Base-by-base conservation (phyloP, 1,284 basidiomycete genomes). In the Rhodotorula sp. region DNA sequence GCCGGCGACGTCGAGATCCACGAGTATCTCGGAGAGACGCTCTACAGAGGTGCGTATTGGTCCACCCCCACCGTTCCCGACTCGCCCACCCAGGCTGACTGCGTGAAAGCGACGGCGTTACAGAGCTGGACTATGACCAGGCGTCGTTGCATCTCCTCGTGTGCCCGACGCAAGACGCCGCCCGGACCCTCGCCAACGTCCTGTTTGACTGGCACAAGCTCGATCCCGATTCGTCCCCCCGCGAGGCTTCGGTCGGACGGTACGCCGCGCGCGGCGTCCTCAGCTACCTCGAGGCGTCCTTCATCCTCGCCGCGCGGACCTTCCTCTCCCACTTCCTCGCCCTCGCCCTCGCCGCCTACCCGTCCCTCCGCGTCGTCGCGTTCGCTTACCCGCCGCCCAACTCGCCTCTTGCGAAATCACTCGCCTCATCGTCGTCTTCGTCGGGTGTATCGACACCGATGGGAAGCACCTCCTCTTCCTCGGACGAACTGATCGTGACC, bases 131-230 rank as follows among this genome's bases (percentile, higher is more conserved):
- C 39, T 92, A 89, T 79, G 87, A 88, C 62, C 80, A 81, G 23
- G 93, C 93, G 2, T 92, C 96, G 78, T 82, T 85, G 0, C 90
- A 95, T 82, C 85, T 97, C 49, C 84, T 97, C 18, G 86, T 90
- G 12, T 89, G 91, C 1, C 92, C 91, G 62, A 91, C 90, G 78
- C 87, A 92, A 64, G 93, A 96, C 77, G 91, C 92, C 61, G 93
- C 91, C 1, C 87, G 89, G 23, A 82, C 90, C 5, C 86, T 96
- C n/a, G 92, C 92, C 8, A 88, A 92, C 70, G 87, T 93, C 85
- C 89, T 92, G 82, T 86, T 87, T 67, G 87, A 91, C 72, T 97
- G 94, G 94, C 88, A 79, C 20, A 79, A 81, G 65, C 74, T 72
- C 58, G 79, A 72, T 56, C 82, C 82, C 39, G 68, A 73, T 58